phyloP scores from a whole-genome alignment of 2,329 filamentous ascomycete species.

The Apiospora kogelbergensis region DNA sequence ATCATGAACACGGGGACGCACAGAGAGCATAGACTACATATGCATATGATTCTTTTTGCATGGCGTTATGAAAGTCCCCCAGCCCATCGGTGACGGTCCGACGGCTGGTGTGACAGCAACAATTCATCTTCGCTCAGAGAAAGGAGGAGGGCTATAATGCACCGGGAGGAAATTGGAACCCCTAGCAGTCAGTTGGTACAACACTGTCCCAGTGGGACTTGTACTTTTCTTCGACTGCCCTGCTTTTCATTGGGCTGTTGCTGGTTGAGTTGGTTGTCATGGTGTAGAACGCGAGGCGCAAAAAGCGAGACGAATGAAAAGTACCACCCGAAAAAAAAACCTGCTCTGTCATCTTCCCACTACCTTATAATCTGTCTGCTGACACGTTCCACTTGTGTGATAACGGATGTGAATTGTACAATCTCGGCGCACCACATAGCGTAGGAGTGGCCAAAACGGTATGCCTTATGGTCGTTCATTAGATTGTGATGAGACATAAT shows the following conservation, averaged over 20 bases:
- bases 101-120: neutral
- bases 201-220: neutral
- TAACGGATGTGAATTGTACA: neutral
- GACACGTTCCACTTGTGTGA: neutral
- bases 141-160: neutral
- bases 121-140: neutral
- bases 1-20: constrained; percentile 6
- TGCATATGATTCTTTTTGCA: constrained; percentile 9
- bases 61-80: neutral
- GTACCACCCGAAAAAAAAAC: neutral
- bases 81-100: neutral
- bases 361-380: neutral
- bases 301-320: constrained; percentile 1
- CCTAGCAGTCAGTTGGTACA: neutral
- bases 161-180: neutral
- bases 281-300: neutral
- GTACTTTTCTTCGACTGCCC: neutral
- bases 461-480: neutral
- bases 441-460: neutral
- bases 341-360: neutral
- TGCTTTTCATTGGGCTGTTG: neutral
- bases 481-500: neutral
- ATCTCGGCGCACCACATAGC: neutral
- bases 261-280: neutral
- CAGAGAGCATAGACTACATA: constrained; percentile 12